Evolutionary conservation across 805 yeast species (phyloP).

Genomic region (Nakazawaea pomicola): DNA sequence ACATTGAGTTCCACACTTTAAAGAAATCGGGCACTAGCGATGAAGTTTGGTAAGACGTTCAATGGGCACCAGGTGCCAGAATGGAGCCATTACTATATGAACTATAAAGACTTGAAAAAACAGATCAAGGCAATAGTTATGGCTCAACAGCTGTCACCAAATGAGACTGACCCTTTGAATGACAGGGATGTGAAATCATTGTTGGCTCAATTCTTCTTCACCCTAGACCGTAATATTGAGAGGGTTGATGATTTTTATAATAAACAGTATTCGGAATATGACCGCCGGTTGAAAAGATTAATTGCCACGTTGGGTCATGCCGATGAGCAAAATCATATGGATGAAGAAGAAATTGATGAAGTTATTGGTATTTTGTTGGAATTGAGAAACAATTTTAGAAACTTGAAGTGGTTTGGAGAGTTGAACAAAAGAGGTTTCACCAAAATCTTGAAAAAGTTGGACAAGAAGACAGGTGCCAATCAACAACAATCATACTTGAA

Average conservation of each 20-base stretch:
- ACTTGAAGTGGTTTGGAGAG: constrained; percentile 91
- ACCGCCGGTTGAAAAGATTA: constrained; percentile 55
- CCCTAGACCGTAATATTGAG: constrained; percentile 77
- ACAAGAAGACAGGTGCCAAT: constrained; percentile 68
- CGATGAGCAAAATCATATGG: constrained; percentile 23
- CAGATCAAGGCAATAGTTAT: constrained; percentile 61
- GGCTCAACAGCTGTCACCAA: constrained; percentile 31
- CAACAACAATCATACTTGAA: constrained; percentile 53
- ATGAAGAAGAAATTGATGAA: constrained; percentile 56
- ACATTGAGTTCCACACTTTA: too few species aligned
- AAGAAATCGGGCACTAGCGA: too few species aligned
- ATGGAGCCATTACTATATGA: constrained; percentile 80
- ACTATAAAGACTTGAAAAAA: constrained; percentile 80
- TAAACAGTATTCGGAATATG: constrained; percentile 68
- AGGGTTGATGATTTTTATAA: constrained; percentile 76
- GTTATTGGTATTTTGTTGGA: constrained; percentile 66
- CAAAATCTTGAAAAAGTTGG: constrained; percentile 85
- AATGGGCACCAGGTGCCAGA: constrained; percentile 88
- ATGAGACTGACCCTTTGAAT: constrained; percentile 28
- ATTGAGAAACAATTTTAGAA: constrained; percentile 68
- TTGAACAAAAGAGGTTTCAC: constrained; percentile 85
- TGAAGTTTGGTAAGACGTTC: constrained; percentile 82
- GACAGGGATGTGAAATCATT: constrained; percentile 39
- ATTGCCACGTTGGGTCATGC: constrained; percentile 33
- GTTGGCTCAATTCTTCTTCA: constrained; percentile 65